A percentile compares a stretch with the other conserved stretches of the same genome.
phyloP scores from a whole-genome alignment of 2,329 filamentous ascomycete genomes.

The Alternaria gansuensis region DNA sequence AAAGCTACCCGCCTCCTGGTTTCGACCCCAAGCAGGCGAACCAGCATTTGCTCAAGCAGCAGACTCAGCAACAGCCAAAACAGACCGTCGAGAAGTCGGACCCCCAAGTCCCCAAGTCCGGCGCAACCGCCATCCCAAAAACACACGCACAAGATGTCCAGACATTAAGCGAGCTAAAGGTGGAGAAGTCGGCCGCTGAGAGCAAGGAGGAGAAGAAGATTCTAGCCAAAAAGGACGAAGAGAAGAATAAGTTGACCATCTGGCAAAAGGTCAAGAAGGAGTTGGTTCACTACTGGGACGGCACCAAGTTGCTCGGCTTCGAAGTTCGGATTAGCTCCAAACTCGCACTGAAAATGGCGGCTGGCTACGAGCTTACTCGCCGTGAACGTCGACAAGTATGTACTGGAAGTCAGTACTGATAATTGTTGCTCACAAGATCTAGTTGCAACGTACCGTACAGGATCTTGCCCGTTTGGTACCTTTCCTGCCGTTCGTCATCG shows the following conservation, averaged over 20 bases:
- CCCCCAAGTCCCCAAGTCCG: conserved; percentile 49
- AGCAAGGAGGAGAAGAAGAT: conserved; percentile 64
- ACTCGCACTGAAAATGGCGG: conserved; percentile 95
- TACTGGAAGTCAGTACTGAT: background rate
- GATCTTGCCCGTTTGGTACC: conserved; percentile 92
- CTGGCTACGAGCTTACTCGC: conserved; percentile 93
- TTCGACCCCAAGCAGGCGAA: conserved; percentile 92
- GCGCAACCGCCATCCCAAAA: conserved; percentile 57
- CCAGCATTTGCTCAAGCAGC: conserved; percentile 72
- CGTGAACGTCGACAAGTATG: conserved; percentile 84
- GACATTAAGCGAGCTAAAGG: conserved; percentile 70
- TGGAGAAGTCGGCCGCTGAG: conserved; percentile 63
- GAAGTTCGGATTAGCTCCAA: conserved; percentile 93
- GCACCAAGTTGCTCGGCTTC: conserved; percentile 90
- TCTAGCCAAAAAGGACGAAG: conserved; percentile 68
- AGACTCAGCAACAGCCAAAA: conserved; percentile 37
- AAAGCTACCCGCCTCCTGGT: conserved; percentile 79
- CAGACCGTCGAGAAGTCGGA: conserved; percentile 40
- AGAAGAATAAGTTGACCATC: conserved; percentile 85
- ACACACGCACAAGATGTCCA: conserved; percentile 58
- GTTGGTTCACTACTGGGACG: conserved; percentile 94
- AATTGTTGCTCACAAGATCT: conserved; percentile 24
- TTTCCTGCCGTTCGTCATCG: conserved; percentile 96
- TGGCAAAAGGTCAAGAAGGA: conserved; percentile 97
- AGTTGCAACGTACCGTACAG: conserved; percentile 88